Evolutionary conservation across 306 rosid species (phyloP), one percentile per base, ranked within the genome.

Genomic region (Rosa persica): DNA sequence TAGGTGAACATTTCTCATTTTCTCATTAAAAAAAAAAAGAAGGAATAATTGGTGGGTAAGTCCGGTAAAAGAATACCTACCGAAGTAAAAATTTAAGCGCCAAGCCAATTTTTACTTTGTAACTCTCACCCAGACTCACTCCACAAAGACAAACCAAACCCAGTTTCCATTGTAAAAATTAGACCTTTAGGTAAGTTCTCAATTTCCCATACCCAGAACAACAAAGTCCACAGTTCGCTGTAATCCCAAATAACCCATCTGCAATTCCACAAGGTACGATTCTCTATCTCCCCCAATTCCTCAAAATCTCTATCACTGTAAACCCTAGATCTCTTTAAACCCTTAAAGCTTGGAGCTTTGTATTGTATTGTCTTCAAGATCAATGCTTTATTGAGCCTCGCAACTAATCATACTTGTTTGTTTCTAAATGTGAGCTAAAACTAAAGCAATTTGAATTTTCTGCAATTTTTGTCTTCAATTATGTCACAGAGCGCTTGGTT

Each of bases 221-320:
- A 16, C 2, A 65, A 65, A 36, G 6, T 34, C 22, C 44, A 70
- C 30, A 60, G 34, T 42, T 51, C 44, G 48, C 67, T 38, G 54
- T 8, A 39, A 64, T 23, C 34, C 5, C 4, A 2, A 39, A 43
- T 30, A 3, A 34, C 65, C 30, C 80, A 1, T 61, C 57, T 38
- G 71, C 85, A 46, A 69, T 73, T 81, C 27, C 69, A 51, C 23
- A 57, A 73, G 80, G 87, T 84, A 74, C 81, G 55, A 15, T 74
- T 40, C 67, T 20, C 64, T 74, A 51, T 27, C 67, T 0, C 0
- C 1, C 65, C 3, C 38, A 54, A 54, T 4, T 67, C 6, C 48
- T 55, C 12, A 38, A 49, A 12, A 0, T 47, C 51, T 20, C 34
- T 42, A 22, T 36, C 61, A 5, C 60, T 60, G 27, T 64, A 9